phyloP scores from a whole-genome alignment of 1,139 yeast species.

The Yamadazyma spencermartinsiae region DNA sequence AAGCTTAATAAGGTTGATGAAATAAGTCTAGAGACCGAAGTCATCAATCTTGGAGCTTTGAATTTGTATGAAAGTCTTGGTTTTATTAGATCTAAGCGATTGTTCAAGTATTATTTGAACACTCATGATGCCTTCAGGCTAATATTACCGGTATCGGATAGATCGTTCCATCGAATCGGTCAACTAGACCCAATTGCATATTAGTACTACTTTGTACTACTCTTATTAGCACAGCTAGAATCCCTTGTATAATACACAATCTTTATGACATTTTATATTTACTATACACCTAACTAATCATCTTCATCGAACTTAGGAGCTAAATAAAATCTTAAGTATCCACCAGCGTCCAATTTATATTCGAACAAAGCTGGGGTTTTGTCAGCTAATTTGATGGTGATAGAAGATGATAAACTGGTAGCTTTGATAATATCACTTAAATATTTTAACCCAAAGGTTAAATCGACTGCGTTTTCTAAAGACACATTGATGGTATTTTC shows the following conservation, averaged over 20 bases:
- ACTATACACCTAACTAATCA: constrained; percentile 38
- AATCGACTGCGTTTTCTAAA: constrained; percentile 82
- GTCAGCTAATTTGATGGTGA: constrained; percentile 83
- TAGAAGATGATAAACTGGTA: constrained; percentile 70
- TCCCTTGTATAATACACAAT: too few species aligned
- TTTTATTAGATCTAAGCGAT: constrained; percentile 75
- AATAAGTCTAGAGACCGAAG: constrained; percentile 89
- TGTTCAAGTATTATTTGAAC: constrained; percentile 83
- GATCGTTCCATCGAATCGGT: constrained; percentile 31
- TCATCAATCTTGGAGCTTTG: constrained; percentile 74
- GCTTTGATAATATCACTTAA: constrained; percentile 91
- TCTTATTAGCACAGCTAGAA: background rate
- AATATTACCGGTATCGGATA: constrained; percentile 44
- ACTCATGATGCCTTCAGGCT: constrained; percentile 91
- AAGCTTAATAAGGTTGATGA: constrained; percentile 68
- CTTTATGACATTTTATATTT: background rate
- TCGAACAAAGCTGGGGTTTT: constrained; percentile 94
- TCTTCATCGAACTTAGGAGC: constrained; percentile 98
- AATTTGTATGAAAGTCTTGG: constrained; percentile 83
- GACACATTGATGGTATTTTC: constrained; percentile 73
- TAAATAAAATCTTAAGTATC: constrained; percentile 90
- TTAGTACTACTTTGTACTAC: background rate
- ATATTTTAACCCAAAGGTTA: constrained; percentile 90
- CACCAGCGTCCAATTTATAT: constrained; percentile 83
- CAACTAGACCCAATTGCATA: background rate